Evolutionary conservation across 805 yeast species (phyloP).

Genomic region (Candida lessepsii): DNA sequence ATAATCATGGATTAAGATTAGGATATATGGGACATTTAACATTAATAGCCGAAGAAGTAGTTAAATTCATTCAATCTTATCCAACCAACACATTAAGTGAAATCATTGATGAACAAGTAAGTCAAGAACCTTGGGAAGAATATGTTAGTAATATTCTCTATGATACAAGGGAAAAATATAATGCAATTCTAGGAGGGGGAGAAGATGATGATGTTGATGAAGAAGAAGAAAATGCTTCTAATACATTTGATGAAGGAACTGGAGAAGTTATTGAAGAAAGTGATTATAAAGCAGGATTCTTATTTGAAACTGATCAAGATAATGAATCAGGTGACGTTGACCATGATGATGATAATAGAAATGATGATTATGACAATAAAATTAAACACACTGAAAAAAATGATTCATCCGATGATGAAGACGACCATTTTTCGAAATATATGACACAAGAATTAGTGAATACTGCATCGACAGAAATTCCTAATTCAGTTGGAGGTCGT

Average conservation of each 20-base stretch:
- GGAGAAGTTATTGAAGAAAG: slow-evolving; percentile 40
- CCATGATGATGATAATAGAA: slow-evolving; percentile 29
- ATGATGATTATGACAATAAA: slow-evolving; percentile 12
- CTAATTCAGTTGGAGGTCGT: slow-evolving; percentile 17
- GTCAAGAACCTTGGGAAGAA: slow-evolving; percentile 63
- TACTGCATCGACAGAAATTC: slow-evolving; percentile 39
- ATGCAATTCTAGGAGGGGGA: slow-evolving; percentile 87
- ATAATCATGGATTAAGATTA: slow-evolving; percentile 56
- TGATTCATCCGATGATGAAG: slow-evolving; percentile 38
- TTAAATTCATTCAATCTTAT: slow-evolving; percentile 63
- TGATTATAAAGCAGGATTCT: slow-evolving; percentile 26
- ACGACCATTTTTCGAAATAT: slow-evolving; percentile 65
- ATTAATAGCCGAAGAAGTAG: slow-evolving; percentile 92
- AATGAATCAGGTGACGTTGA: slow-evolving; percentile 31
- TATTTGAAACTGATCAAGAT: slow-evolving; percentile 30
- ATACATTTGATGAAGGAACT: slow-evolving; percentile 37
- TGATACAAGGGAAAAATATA: slow-evolving; percentile 90
- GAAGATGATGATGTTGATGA: slow-evolving; percentile 44
- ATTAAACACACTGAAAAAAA: slow-evolving; percentile 12
- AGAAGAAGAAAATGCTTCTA: slow-evolving; percentile 24
- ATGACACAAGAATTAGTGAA: slow-evolving; percentile 73
- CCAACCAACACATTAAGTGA: slow-evolving; percentile 39
- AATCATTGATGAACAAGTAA: slow-evolving; percentile 36
- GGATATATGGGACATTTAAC: slow-evolving; percentile 98
- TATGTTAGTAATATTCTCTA: slow-evolving; percentile 81